Evolutionary conservation across 2,329 filamentous ascomycete genomes (phyloP).

Genomic region (Venturia oleaginea): DNA sequence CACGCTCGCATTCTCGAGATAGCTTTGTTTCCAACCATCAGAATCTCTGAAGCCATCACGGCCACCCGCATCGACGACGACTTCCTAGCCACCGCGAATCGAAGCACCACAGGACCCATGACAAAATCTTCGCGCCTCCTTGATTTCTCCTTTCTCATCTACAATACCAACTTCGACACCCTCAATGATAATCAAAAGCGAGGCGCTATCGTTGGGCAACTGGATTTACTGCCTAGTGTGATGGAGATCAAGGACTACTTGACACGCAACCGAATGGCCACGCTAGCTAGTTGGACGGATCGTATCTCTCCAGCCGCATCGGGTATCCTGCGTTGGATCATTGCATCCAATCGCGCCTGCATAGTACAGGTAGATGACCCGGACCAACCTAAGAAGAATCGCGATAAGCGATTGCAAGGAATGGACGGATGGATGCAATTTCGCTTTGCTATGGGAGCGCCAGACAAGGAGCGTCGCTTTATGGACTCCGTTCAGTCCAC

Average conservation of each 20-base stretch:
- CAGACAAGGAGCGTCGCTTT: constrained; percentile 76
- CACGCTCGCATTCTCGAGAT: constrained; percentile 24
- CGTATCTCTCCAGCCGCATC: constrained; percentile 57
- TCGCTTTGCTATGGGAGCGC: constrained; percentile 76
- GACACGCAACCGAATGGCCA: constrained; percentile 28
- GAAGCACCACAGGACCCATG: background rate
- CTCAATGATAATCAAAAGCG: constrained; percentile 39
- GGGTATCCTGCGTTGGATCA: constrained; percentile 71
- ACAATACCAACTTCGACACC: constrained; percentile 50
- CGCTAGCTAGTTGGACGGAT: constrained; percentile 44
- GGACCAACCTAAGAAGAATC: constrained; percentile 22
- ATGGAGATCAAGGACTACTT: constrained; percentile 47
- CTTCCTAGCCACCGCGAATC: background rate
- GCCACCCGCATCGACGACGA: background rate
- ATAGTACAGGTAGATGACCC: constrained; percentile 62
- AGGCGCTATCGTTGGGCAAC: constrained; percentile 40
- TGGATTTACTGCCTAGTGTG: constrained; percentile 55
- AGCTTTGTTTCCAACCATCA: constrained; percentile 7
- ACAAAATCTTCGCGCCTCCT: background rate
- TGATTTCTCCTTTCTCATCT: constrained; percentile 23
- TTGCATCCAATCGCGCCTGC: constrained; percentile 80
- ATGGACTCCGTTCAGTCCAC: constrained; percentile 43
- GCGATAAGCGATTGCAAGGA: constrained; percentile 49
- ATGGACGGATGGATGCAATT: constrained; percentile 69
- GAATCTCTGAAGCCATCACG: constrained; percentile 20